Evolutionary conservation across 352 stramenopile genomes (phyloP), one percentile per base, ranked within the genome.

Genomic region (Elongisporangium anandrum): DNA sequence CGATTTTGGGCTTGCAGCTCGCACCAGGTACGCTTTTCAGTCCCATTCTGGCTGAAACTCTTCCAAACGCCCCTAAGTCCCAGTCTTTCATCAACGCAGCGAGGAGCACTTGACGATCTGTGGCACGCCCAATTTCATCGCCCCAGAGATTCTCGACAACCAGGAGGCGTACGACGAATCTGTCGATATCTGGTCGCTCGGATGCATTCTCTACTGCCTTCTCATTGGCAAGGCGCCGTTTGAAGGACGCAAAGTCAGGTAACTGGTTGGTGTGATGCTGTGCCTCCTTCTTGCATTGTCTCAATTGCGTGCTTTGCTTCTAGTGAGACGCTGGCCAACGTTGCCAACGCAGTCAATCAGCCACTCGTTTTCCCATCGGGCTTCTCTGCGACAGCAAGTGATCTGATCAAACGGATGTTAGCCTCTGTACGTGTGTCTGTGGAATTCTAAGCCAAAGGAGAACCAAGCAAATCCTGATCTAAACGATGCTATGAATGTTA

Each of bases 51-150:
- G n/a, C n/a, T n/a, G n/a, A n/a, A n/a, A n/a, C n/a, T n/a, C n/a
- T n/a, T n/a, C n/a, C n/a, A n/a, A n/a, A n/a, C n/a, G n/a, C n/a
- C n/a, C n/a, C n/a, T n/a, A n/a, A n/a, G n/a, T n/a, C n/a, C n/a
- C n/a, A n/a, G 39, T 50, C 34, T 26, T 73, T 22, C 20, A 29
- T 54, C n/a, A 56, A 54, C 6, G 41, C 58, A 85, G 69, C 50
- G 77, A 85, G 6, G 70, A 79, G 3, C 73, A 89, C 59, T 59
- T 61, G 50, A 93, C 85, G 2, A 85, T 92, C 54, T 94, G 82
- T 53, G 85, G 82, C 2, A 94, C 85, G 50, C 85, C 85, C 3
- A 94, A 94, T 55, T 94, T 91, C 56, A 90, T 94, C 56, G 85
- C 83, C 1, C 82, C 82, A 1, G 82, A 94, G 61, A 68, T 94